Percentiles rank a stretch among this genome's conserved stretches.
Evolutionary conservation across 2,329 filamentous ascomycete species (phyloP).

Genomic region (Graphilbum fragrans): DNA sequence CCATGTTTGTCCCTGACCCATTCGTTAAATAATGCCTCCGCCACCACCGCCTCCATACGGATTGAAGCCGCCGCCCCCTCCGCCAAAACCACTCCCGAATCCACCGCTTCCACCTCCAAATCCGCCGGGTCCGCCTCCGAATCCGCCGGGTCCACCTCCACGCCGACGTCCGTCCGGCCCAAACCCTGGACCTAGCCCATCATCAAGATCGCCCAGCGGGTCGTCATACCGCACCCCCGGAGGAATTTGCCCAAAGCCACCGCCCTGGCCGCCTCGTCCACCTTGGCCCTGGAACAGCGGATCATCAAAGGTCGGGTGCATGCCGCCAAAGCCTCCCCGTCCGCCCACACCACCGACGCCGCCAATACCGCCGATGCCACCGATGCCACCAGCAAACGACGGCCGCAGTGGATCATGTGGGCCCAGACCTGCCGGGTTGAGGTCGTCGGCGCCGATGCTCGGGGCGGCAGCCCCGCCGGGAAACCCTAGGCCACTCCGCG

Average conservation of each 20-base stretch:
- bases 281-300: slow-evolving; percentile 60
- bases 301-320: slow-evolving; percentile 95
- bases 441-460: slow-evolving; percentile 69
- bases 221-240: slow-evolving; percentile 93
- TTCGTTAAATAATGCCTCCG: slow-evolving; percentile 1
- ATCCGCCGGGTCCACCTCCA: slow-evolving; percentile 24
- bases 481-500: slow-evolving; percentile 27
- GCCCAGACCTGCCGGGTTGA: slow-evolving; percentile 77
- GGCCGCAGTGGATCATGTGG: slow-evolving; percentile 71
- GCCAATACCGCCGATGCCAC: slow-evolving; percentile 41
- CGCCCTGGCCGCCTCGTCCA: slow-evolving; percentile 26
- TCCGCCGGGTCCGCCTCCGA: slow-evolving; percentile 19
- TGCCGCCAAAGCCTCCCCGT: slow-evolving; percentile 52
- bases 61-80: not conserved
- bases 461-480: slow-evolving; percentile 13
- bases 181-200: slow-evolving; percentile 24
- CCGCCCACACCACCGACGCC: slow-evolving; percentile 33
- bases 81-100: too few relatives aligned
- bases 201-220: slow-evolving; percentile 59
- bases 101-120: slow-evolving; percentile 4
- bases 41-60: not conserved
- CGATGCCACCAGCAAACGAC: slow-evolving; percentile 47
- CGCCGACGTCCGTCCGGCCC: slow-evolving; percentile 19
- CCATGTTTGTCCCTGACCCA: slow-evolving; percentile 12
- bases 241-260: slow-evolving; percentile 51